These are phyloP conservation scores for Barbatosphaeria neglecta DNA, from an alignment of 495 filamentous ascomycete genomes.

Conservation along the genomic window DNA sequence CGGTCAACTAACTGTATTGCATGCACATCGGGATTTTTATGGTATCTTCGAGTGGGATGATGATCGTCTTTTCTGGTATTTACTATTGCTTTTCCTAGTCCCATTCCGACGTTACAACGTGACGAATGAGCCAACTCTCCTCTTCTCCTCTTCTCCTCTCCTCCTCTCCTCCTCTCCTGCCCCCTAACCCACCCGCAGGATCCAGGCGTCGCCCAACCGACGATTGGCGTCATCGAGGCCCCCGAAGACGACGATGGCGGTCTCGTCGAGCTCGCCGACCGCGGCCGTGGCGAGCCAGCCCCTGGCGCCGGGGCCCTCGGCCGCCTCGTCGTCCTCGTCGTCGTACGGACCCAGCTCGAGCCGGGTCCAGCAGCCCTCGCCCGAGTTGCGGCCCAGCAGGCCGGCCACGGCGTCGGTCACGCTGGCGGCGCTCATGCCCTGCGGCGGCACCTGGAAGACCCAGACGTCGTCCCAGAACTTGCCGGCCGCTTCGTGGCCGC, in stretches of 20 bases:
- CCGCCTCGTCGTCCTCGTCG: conserved; percentile 30
- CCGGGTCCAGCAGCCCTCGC: conserved; percentile 40
- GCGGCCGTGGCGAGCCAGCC: conserved; percentile 36
- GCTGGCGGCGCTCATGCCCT: conserved; percentile 37
- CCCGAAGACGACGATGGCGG: conserved; percentile 40
- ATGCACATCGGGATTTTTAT: too few relatives aligned
- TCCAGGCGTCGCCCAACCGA: conserved; percentile 42
- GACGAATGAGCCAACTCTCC: neutral
- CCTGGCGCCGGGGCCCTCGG: conserved; percentile 27
- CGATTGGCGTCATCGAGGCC: conserved; percentile 32
- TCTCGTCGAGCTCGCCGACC: conserved; percentile 37
- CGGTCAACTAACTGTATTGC: too few relatives aligned
- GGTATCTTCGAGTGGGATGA: too few relatives aligned
- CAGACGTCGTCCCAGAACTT: conserved; percentile 63
- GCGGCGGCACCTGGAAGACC: conserved; percentile 51
- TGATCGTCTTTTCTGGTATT: too few relatives aligned
- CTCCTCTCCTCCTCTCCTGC: neutral
- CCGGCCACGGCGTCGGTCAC: conserved; percentile 43
- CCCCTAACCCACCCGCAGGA: conserved; percentile 36
- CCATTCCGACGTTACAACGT: neutral
- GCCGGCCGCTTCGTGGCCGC: conserved; percentile 56
- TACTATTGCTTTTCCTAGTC: too few relatives aligned
- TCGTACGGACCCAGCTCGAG: conserved; percentile 30
- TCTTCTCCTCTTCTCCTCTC: neutral
- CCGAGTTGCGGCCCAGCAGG: conserved; percentile 36